Evolutionary conservation across 805 yeast species (phyloP).

Genomic region (Schwanniomyces polymorphus): DNA sequence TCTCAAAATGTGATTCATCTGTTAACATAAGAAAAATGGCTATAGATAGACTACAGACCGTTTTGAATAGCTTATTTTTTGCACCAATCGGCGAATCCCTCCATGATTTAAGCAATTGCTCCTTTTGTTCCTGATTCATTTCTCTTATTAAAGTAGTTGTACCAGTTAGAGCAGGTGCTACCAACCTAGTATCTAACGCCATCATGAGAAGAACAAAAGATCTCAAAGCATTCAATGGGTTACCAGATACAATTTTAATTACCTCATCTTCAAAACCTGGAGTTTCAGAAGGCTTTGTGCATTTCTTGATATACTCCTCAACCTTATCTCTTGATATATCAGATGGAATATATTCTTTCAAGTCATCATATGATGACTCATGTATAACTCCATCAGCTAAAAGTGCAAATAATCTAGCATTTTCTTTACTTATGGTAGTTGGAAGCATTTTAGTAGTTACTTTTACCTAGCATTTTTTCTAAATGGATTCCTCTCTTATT

Average conservation of each 20-base stretch:
- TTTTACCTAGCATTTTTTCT: background rate
- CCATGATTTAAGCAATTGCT: conserved; percentile 36
- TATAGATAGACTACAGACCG: conserved; percentile 24
- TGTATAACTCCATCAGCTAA: conserved; percentile 37
- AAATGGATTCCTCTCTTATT: background rate
- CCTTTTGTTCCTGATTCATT: conserved; percentile 34
- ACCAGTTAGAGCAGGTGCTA: conserved; percentile 33
- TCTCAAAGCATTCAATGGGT: conserved; percentile 15
- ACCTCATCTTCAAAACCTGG: conserved; percentile 24
- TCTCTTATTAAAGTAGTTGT: conserved; percentile 33
- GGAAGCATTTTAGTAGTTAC: background rate
- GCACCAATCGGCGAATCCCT: conserved; percentile 36
- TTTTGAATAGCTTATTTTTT: conserved; percentile 34
- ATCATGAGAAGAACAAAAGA: conserved; percentile 23
- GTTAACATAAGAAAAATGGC: conserved; percentile 25
- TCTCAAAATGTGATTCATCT: conserved; percentile 31
- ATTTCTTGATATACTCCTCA: conserved; percentile 26
- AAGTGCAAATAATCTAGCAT: conserved; percentile 25
- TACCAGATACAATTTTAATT: conserved; percentile 10
- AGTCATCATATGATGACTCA: conserved; percentile 25
- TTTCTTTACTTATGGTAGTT: conserved; percentile 13
- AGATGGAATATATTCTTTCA: conserved; percentile 23
- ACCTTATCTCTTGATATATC: conserved; percentile 26
- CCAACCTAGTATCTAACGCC: conserved; percentile 28
- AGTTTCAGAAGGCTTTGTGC: conserved; percentile 26